Evolutionary conservation across 140 eudicot species (phyloP), one percentile per base, ranked within the genome.

Genomic region (Cichorium intybus): DNA sequence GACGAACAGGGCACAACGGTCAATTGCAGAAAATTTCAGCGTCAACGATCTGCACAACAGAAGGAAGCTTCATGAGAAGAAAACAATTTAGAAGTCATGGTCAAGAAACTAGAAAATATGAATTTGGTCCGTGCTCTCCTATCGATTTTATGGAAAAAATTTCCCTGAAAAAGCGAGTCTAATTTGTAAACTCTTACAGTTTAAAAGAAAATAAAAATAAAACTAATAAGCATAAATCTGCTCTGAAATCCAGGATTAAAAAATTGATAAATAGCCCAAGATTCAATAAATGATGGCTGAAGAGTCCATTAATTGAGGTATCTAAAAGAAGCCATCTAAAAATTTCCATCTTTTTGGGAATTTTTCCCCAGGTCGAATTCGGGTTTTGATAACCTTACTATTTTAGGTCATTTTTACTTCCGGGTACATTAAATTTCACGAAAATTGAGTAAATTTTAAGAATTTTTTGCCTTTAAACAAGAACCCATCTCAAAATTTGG

Each of bases 1-100:
- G 62, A 74, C 46, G 55, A 74, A n/a, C 39, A 28, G 33, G n/a
- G 29, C 24, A 41, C 27, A 41, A 62, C 23, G 39, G 50, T 72
- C 53, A 49, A 24, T 60, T 60, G 62, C 39, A 53, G 24, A 17
- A 9, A 27, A 10, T 48, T 21, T 72, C 50, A 39, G 41, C 64
- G 62, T 62, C 64, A 62, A 62, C 27, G 55, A 53, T 41, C 77
- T 72, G 70, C 71, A 62, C 20, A 41, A 62, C 51, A 72, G 69
- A 29, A 54, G 21, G 62, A 72, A 72, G 27, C 35, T 72, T 72
- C 56, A 52, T 39, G 10, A 52, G 15, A 72, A 43, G 37, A 53
- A 15, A 14, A 27, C 54, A 62, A 7, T 51, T 50, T 50, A 17
- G 15, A 61, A 71, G 77, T 71, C 77, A 62, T 60, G 70, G 60